Conservation (phyloP, 2,329 filamentous ascomycete genomes). For the Paracorniculantispora psalliotae region DNA sequence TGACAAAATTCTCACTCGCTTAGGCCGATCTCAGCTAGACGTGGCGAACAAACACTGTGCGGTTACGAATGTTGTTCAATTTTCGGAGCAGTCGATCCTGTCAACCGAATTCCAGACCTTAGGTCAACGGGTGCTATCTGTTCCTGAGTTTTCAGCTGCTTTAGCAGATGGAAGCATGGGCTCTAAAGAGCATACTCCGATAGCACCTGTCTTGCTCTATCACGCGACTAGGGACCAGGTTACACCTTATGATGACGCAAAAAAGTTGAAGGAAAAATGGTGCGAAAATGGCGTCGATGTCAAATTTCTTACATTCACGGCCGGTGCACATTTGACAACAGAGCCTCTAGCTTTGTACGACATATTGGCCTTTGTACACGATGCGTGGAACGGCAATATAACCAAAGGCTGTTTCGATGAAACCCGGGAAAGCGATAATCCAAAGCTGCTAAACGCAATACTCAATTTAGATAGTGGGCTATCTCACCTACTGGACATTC, state of each 20-base stretch:
- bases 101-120: not conserved
- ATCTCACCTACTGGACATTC: too few species aligned
- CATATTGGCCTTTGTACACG: too few species aligned
- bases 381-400: too few species aligned
- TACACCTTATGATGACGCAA: not conserved
- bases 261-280: not conserved
- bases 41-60: not conserved
- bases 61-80: not conserved
- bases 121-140: not conserved
- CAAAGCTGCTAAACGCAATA: too few species aligned
- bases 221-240: conserved; percentile 1
- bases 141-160: not conserved
- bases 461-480: too few species aligned
- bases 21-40: not conserved
- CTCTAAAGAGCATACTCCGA: not conserved
- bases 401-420: too few species aligned
- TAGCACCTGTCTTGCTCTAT: not conserved
- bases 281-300: not conserved
- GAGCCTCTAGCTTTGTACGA: not conserved
- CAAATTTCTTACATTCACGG: not conserved
- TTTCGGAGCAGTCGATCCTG: not conserved
- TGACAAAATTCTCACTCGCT: not conserved
- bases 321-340: not conserved
- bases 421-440: too few species aligned
- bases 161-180: not conserved